Conservation (phyloP, 768 basidiomycete species). For the Sutorius australiensis region DNA sequence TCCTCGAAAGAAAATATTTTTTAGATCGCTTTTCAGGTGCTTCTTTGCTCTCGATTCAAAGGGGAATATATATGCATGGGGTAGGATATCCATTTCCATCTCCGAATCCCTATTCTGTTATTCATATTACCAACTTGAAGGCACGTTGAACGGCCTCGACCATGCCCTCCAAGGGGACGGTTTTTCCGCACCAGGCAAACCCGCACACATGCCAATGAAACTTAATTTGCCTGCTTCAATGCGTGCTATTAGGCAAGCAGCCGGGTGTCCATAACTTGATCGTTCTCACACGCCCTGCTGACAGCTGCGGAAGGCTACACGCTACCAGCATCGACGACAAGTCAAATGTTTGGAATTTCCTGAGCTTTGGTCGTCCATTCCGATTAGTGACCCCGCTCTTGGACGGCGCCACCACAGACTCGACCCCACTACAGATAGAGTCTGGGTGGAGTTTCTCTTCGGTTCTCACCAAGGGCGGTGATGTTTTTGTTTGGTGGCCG, state of each 20-base stretch:
- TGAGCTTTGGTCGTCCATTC: constrained; percentile 78
- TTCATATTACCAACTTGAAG: constrained; percentile 39
- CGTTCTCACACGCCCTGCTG: constrained; percentile 12
- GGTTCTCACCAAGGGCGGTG: constrained; percentile 66
- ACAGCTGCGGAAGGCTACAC: constrained; percentile 77
- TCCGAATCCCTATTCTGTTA: neutral
- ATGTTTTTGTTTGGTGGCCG: constrained; percentile 77
- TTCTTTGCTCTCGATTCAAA: constrained; percentile 81
- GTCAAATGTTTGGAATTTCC: constrained; percentile 67
- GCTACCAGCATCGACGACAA: constrained; percentile 59
- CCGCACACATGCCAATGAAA: constrained; percentile 50
- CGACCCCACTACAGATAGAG: constrained; percentile 59
- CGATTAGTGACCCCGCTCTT: constrained; percentile 41
- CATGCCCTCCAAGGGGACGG: constrained; percentile 46
- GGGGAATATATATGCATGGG: constrained; percentile 79
- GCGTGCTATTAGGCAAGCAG: constrained; percentile 58
- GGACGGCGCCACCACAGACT: constrained; percentile 40
- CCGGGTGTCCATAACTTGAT: neutral
- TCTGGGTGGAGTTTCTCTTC: constrained; percentile 83
- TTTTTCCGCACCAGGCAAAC: constrained; percentile 51
- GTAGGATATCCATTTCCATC: constrained; percentile 35
- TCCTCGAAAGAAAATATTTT: constrained; percentile 1
- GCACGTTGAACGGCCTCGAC: constrained; percentile 52
- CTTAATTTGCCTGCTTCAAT: constrained; percentile 57
- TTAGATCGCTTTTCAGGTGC: constrained; percentile 49